Conservation (phyloP, 2,329 filamentous ascomycete genomes). For the Verticillium longisporum region DNA sequence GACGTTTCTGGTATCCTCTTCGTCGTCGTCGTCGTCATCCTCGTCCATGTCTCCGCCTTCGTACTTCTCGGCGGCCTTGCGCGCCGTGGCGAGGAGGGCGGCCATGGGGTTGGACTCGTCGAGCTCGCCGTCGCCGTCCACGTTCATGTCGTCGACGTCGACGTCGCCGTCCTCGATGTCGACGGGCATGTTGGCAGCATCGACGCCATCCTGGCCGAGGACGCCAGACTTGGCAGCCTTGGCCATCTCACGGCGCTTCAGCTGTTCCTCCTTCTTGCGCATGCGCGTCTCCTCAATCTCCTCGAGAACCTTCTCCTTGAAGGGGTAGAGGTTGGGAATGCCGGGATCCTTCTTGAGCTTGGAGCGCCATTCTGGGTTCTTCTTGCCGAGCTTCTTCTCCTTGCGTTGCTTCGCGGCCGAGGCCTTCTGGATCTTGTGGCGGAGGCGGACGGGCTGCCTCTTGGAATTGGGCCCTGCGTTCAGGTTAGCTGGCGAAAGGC, state of each 20-base stretch:
- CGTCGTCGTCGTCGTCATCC: constrained; percentile 34
- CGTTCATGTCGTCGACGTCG: constrained; percentile 40
- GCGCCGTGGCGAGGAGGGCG: constrained; percentile 78
- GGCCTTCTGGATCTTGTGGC: constrained; percentile 94
- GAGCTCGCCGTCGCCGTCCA: constrained; percentile 47
- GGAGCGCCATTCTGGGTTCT: constrained; percentile 95
- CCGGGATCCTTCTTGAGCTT: constrained; percentile 96
- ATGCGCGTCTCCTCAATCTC: constrained; percentile 88
- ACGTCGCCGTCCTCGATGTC: constrained; percentile 38
- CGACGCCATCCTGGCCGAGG: constrained; percentile 26
- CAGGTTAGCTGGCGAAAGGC: not conserved
- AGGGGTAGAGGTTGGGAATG: constrained; percentile 94
- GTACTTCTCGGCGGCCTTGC: constrained; percentile 69
- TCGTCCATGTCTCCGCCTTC: constrained; percentile 57
- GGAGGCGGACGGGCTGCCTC: constrained; percentile 78
- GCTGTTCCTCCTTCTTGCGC: constrained; percentile 72
- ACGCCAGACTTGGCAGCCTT: constrained; percentile 56
- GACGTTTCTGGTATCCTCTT: constrained; percentile 50
- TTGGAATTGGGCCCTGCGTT: constrained; percentile 84
- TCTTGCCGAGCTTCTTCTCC: constrained; percentile 79
- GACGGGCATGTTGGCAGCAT: constrained; percentile 37
- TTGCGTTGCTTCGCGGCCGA: constrained; percentile 88
- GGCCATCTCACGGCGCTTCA: constrained; percentile 63
- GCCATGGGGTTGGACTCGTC: constrained; percentile 83
- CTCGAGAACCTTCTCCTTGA: constrained; percentile 90